Percentiles rank a stretch among this genome's conserved stretches.
Evolutionary conservation across 306 rosid species (phyloP).

Genomic region (Styphnolobium japonicum): DNA sequence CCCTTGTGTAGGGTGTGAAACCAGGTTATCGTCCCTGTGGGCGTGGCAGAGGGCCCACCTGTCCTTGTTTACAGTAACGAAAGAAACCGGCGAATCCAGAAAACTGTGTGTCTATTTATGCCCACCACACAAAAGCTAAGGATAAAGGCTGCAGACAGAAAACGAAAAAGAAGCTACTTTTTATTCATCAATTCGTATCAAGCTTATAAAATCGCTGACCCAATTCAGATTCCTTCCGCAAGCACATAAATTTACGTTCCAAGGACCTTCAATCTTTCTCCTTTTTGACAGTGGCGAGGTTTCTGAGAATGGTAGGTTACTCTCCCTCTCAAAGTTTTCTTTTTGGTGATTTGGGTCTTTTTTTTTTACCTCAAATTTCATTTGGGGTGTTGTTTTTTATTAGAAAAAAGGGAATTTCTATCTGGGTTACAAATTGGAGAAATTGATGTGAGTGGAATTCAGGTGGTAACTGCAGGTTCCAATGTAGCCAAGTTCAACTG

Average conservation of each 20-base stretch:
- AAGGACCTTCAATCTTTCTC: neutral
- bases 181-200: neutral
- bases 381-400: neutral
- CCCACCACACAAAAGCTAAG: neutral
- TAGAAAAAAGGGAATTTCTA: neutral
- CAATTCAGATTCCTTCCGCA: neutral
- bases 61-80: too few relatives aligned
- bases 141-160: neutral
- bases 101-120: too few relatives aligned
- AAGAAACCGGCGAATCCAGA: too few relatives aligned
- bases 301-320: constrained; percentile 44
- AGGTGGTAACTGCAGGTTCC: constrained; percentile 53
- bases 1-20: too few relatives aligned
- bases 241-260: too few relatives aligned
- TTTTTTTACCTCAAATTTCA: too few relatives aligned
- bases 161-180: neutral
- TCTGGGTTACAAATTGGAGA: neutral
- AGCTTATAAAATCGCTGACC: neutral
- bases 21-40: too few relatives aligned
- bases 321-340: neutral
- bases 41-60: too few relatives aligned
- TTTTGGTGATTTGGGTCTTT: too few relatives aligned
- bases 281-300: constrained; percentile 35
- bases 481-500: constrained; percentile 36
- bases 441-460: constrained; percentile 24